Evolutionary conservation across 345 rosid genomes (phyloP), one percentile per base, ranked within the genome.

Genomic region (Arabidopsis arenosa): DNA sequence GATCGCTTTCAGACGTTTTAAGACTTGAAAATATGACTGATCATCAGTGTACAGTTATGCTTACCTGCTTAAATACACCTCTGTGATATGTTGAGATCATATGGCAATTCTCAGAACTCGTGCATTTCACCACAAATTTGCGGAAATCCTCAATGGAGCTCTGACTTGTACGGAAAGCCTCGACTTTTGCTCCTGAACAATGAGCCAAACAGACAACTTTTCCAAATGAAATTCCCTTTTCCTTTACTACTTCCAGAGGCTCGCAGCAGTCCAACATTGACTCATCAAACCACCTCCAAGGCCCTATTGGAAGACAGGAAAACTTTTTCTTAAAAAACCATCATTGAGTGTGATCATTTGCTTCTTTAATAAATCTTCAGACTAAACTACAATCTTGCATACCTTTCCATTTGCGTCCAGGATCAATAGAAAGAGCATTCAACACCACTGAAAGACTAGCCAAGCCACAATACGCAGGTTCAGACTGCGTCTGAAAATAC

Each of bases 251-350:
- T 65, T 94, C 96, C 51, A 94, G 70, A 45, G 97, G 96, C 81
- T 94, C 97, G 36, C 98, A 94, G 72, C 98, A 94, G 30, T 90
- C 96, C 13, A 94, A 73, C 98, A 94, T 90, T 47, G 96, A 87
- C 73, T 92, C 98, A 78, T 94, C 98, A 79, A 94, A 94, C 98
- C 98, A 94, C 83, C 98, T 90, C 97, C 97, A 94, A 26, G 97
- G 97, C 70, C 97, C 98, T 94, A 74, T 56, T 0, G 5, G 6
- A 39, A 39, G 5, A 18, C 6, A 35, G 12, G 75, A 80, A 58
- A 75, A 10, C 10, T 10, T 7, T 65, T 39, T 10, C 5, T 65
- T 39, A 63, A 37, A 53, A 58, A 36, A 15, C 7, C n/a, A 57
- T 15, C 43, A 68, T 2, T 64, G 14, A 74, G 69, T 47, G 9